Percentiles rank a stretch among this genome's conserved stretches.
Conservation (phyloP, 495 filamentous ascomycete genomes). For the Neurospora sp. region DNA sequence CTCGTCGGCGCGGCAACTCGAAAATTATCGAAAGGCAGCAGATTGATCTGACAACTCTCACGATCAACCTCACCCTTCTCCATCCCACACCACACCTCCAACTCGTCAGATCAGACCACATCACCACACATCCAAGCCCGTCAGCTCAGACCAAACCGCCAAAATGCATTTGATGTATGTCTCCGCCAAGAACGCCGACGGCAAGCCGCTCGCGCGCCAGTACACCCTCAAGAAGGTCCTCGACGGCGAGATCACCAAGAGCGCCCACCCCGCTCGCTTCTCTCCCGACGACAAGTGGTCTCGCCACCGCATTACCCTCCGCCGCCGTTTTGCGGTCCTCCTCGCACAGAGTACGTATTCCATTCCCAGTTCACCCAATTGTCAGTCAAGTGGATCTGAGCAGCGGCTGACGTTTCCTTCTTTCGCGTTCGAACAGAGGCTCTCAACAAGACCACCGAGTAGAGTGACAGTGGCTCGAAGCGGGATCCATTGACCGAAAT, state of each 20-base stretch:
- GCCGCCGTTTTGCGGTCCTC: slow-evolving; percentile 81
- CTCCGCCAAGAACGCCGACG: slow-evolving; percentile 47
- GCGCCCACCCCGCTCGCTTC: slow-evolving; percentile 92
- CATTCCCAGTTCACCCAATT: not conserved
- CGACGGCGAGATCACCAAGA: slow-evolving; percentile 76
- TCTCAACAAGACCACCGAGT: not conserved
- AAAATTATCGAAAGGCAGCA: not conserved
- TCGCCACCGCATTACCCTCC: slow-evolving; percentile 82
- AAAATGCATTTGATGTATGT: slow-evolving; percentile 85
- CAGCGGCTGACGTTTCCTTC: not conserved
- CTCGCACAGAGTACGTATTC: slow-evolving; percentile 63
- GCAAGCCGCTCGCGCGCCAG: slow-evolving; percentile 51
- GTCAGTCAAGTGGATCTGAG: not conserved
- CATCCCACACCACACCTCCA: not conserved
- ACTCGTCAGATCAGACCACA: not conserved
- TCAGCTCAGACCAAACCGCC: not conserved
- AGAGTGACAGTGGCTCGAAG: not conserved
- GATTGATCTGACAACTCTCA: not conserved
- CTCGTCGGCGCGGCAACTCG: not conserved
- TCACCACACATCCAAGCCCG: not conserved
- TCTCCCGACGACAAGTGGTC: slow-evolving; percentile 98
- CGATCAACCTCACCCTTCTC: not conserved
- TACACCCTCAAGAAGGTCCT: slow-evolving; percentile 86
- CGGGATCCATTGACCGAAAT: not conserved
- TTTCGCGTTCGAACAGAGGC: not conserved